Evolutionary conservation across 345 rosid genomes (phyloP).

Genomic region (Stellera chamaejasme): DNA sequence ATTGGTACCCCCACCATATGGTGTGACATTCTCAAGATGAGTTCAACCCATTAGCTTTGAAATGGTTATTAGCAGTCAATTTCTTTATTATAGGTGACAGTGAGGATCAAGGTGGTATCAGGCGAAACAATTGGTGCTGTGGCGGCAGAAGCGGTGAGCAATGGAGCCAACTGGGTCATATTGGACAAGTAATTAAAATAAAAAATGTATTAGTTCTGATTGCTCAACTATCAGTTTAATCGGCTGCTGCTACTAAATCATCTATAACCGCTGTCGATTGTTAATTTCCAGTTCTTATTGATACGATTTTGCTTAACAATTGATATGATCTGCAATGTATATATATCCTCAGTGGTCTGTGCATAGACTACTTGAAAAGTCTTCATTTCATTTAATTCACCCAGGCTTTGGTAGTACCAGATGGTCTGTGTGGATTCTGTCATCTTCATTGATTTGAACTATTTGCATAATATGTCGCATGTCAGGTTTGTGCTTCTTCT

Average conservation of each 20-base stretch:
- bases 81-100: slow-evolving; percentile 40
- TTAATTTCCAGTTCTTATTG: slow-evolving; percentile 1
- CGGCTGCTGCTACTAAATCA: slow-evolving; percentile 1
- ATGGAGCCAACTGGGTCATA: slow-evolving; percentile 58
- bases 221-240: slow-evolving; percentile 20
- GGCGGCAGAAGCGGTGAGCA: slow-evolving; percentile 42
- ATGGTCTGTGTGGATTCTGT: too few species aligned
- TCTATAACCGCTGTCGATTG: background rate
- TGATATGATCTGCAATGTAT: too few species aligned
- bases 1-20: slow-evolving; percentile 15
- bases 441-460: too few species aligned
- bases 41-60: slow-evolving; percentile 1
- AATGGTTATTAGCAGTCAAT: background rate
- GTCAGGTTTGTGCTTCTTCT: too few species aligned
- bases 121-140: slow-evolving; percentile 34
- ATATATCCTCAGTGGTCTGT: too few species aligned
- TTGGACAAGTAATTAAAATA: slow-evolving; percentile 62
- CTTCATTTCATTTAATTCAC: too few species aligned
- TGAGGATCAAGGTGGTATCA: slow-evolving; percentile 62
- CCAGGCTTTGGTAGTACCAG: too few species aligned
- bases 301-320: background rate
- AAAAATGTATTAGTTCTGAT: slow-evolving; percentile 42
- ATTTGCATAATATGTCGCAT: too few species aligned
- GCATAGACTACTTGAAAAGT: too few species aligned
- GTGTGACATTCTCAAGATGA: background rate